Evolutionary conservation across 2,329 filamentous ascomycete genomes (phyloP), one percentile per base, ranked within the genome.

Genomic region (Fusarium staphyleae): DNA sequence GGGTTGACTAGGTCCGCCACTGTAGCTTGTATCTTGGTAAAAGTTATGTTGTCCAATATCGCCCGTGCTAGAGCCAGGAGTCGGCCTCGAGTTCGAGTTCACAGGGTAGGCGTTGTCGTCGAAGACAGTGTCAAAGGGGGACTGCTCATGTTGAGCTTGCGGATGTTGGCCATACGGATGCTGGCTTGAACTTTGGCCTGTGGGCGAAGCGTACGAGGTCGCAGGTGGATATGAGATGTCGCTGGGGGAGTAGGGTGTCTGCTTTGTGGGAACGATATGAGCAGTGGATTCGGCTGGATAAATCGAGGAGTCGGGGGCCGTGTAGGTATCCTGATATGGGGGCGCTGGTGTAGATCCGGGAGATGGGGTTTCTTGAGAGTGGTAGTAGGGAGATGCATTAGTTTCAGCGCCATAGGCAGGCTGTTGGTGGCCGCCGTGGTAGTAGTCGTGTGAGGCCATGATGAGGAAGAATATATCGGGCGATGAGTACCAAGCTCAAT

Each of bases 361-460:
- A 35, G 80, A 79, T 9, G 80, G 78, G 14, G 77, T 70, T 60
- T 80, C 62, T 16, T 66, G 58, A 9, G 66, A 60, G 51, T 69
- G 70, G 51, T 74, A 73, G 66, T 80, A 77, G 52, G 79, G 74
- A 53, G 76, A 68, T 56, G 76, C 62, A 68, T 74, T 68, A 59
- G 70, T 59, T 61, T 73, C 63, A 65, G 66, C 66, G 68, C 67
- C 67, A 66, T 72, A 66, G 57, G 71, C 68, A 57, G 68, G 67
- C 64, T 65, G 71, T 54, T 74, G 70, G 63, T 80, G 69, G 66
- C 80, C 78, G 74, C 66, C 68, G 53, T 73, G 62, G 63, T 89
- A 89, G 74, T 90, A 90, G 66, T 88, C 83, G 75, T 86, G 82
- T 60, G 83, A 78, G 36, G 85, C 81, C 86, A 88, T 87, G 42